phyloP scores from a whole-genome alignment of 108 stramenopile species.

The Schizochytrium sp. region DNA sequence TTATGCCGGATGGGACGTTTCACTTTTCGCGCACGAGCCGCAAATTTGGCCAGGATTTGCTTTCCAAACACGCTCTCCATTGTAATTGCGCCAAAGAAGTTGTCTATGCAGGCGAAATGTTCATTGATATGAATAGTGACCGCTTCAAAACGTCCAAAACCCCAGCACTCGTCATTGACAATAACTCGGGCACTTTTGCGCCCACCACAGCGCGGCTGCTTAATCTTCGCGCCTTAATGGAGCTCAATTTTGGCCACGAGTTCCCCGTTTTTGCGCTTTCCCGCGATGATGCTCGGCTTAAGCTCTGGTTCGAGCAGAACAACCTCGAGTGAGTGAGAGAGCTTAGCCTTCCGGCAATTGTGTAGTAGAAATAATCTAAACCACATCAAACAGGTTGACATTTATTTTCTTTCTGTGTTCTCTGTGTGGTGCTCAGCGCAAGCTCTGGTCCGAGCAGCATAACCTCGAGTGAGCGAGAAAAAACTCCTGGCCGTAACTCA shows the following conservation, averaged over 20 bases:
- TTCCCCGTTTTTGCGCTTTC: constrained; percentile 19
- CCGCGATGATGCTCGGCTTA: constrained; percentile 20
- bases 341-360: too few relatives aligned
- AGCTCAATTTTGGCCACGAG: constrained; percentile 26
- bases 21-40: constrained; percentile 24
- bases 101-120: constrained; percentile 25
- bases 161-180: constrained; percentile 30
- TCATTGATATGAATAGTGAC: constrained; percentile 17
- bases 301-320: not conserved
- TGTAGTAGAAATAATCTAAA: too few relatives aligned
- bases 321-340: not conserved
- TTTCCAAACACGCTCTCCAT: constrained; percentile 36
- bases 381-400: too few relatives aligned
- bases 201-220: constrained; percentile 21
- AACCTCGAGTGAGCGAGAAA: too few relatives aligned
- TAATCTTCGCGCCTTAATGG: not conserved
- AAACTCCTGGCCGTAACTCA: too few relatives aligned
- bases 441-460: too few relatives aligned
- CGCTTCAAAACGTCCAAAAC: not conserved
- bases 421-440: too few relatives aligned
- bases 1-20: not conserved
- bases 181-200: constrained; percentile 32
- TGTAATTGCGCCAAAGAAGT: not conserved
- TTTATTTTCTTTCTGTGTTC: too few relatives aligned
- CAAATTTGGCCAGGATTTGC: constrained; percentile 10